phyloP scores from a whole-genome alignment of 495 filamentous ascomycete species.

The Hypoxylon crocopeplum region DNA sequence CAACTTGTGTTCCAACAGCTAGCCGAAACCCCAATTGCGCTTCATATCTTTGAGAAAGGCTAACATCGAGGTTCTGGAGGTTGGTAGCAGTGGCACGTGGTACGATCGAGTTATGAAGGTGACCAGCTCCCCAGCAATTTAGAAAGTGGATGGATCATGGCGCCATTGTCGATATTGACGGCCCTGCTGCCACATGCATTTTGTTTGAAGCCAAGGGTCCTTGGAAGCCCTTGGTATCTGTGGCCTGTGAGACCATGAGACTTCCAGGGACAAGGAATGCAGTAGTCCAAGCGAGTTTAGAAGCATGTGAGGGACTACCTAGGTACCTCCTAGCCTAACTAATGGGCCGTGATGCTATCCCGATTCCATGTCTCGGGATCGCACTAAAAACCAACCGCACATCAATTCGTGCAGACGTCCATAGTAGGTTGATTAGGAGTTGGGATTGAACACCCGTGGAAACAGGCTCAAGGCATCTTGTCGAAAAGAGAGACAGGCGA shows the following conservation, averaged over 20 bases:
- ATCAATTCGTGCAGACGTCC: slow-evolving; percentile 6
- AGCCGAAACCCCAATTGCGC: slow-evolving; percentile 18
- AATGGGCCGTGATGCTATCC: slow-evolving; percentile 20
- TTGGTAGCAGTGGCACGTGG: slow-evolving; percentile 1
- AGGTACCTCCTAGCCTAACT: slow-evolving; percentile 12
- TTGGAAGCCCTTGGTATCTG: slow-evolving; percentile 5
- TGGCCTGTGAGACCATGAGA: slow-evolving; percentile 15
- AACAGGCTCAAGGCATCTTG: slow-evolving; percentile 18
- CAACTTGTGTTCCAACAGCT: slow-evolving; percentile 7
- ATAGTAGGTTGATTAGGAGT: neutral
- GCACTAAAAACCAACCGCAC: slow-evolving; percentile 20
- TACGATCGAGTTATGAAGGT: neutral
- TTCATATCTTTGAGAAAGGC: slow-evolving; percentile 10
- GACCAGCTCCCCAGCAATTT: no score
- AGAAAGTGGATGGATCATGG: no score
- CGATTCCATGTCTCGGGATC: slow-evolving; percentile 38
- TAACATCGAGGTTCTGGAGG: neutral
- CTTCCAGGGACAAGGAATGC: slow-evolving; percentile 22
- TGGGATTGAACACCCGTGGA: slow-evolving; percentile 8
- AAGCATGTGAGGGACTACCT: slow-evolving; percentile 5
- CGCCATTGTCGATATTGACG: slow-evolving; percentile 17
- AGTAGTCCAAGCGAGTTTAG: slow-evolving; percentile 25
- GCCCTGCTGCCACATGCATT: slow-evolving; percentile 13
- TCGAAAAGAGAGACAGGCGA: slow-evolving; percentile 10
- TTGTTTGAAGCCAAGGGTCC: slow-evolving; percentile 35